These are phyloP conservation scores for Amanita pallidorosea DNA, from an alignment of 768 basidiomycete species.

Conservation along the genomic window DNA sequence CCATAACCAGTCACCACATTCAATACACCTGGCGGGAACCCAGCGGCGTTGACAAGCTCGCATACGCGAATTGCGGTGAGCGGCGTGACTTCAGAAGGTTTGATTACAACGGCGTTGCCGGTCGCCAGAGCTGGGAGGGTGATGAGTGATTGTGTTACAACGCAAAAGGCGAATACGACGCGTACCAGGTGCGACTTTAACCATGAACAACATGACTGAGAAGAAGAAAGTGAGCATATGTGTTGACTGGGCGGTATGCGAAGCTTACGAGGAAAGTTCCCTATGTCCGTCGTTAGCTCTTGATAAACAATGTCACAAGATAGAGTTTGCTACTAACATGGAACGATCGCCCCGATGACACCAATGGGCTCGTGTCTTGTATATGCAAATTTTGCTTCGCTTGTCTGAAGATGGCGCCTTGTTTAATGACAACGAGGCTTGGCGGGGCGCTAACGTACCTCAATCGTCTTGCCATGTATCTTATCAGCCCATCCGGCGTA, in stretches of 20 bases:
- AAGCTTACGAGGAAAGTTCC: constrained; percentile 51
- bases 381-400: constrained; percentile 19
- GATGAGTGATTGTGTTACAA: not conserved
- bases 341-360: constrained; percentile 42
- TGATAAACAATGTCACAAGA: constrained; percentile 9
- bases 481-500: constrained; percentile 93
- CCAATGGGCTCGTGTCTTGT: constrained; percentile 55
- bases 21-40: constrained; percentile 71
- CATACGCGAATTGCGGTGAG: constrained; percentile 49
- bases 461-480: constrained; percentile 63
- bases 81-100: constrained; percentile 74
- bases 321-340: constrained; percentile 23
- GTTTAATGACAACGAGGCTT: not conserved
- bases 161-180: not conserved
- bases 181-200: constrained; percentile 67
- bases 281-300: constrained; percentile 25
- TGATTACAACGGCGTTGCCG: constrained; percentile 71
- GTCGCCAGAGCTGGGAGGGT: constrained; percentile 50
- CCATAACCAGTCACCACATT: constrained; percentile 75
- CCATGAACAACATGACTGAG: constrained; percentile 48
- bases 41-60: constrained; percentile 58
- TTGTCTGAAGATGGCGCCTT: not conserved
- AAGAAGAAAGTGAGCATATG: not conserved
- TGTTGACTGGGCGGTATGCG: not conserved
- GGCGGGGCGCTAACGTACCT: constrained; percentile 20